Evolutionary conservation across 768 basidiomycete genomes (phyloP), one percentile per base, ranked within the genome.

Genomic region (Tephrocybe sp.): DNA sequence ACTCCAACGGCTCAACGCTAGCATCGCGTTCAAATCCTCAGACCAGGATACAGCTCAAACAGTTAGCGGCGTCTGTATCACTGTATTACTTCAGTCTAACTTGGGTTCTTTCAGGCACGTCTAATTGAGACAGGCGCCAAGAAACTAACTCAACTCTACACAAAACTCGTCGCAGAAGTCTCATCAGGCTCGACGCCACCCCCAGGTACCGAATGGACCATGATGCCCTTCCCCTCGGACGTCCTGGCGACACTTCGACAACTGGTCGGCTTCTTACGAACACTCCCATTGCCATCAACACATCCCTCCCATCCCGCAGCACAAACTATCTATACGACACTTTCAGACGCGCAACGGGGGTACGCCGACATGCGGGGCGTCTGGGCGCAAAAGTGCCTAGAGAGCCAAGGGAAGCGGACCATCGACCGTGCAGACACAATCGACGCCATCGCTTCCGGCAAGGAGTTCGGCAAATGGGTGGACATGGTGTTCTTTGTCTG

Each of bases 321-420:
- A 0, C 74, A 73, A 4, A 71, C 72, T 3, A 91, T 92, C 36
- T 69, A 82, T 18, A 60, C 76, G 2, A 84, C 86, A 1, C 64
- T 93, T 7, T 82, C 76, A 59, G 90, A 92, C 16, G 88, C 89
- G 5, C 89, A 90, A 65, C 76, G 77, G 47, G 90, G 90, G 1
- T 92, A 89, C 53, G 90, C 88, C 0, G 89, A 92, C 56, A 92
- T 92, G 89, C 79, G 91, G 22, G 89, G 89, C 9, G 75, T 72
- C 11, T 92, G 91, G 91, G 77, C 74, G 34, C 78, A 77, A 53
- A 89, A 86, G 59, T 87, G 88, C 45, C 64, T 92, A 18, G 91
- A 92, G 59, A 73, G 73, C 6, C 83, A 84, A 55, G 87, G 80
- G 2, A 85, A 84, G 57, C 73, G 87, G 8, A 72, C 86, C 8